Evolutionary conservation across 1,284 basidiomycete species (phyloP), one percentile per base, ranked within the genome.

Genomic region (Fomes fomentarius): DNA sequence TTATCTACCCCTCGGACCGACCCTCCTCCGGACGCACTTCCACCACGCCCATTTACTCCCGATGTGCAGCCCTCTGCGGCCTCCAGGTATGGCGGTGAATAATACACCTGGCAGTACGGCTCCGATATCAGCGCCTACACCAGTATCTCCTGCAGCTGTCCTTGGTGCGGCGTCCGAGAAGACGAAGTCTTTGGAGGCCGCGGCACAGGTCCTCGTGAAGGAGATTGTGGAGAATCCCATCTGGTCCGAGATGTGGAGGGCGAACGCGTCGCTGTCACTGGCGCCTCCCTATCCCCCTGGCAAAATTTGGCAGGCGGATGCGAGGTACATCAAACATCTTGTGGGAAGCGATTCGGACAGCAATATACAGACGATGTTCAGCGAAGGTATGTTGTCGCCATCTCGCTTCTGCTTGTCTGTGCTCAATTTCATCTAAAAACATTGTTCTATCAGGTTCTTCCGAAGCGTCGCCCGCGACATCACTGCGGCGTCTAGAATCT

Each of bases 111-210:
- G 71, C 14, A 69, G 71, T n/a, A 64, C 74, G 10, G 76, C 76
- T 0, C 74, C 78, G 8, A 69, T 72, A 3, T 87, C 84, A 12
- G 88, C 85, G 0, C 89, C 87, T 2, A 91, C 89, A 0, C 89
- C 89, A 1, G 87, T 91, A 3, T 91, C 89, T 0, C 89, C 89
- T 24, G 88, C 85, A 5, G 86, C 87, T 1, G 75, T 77, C 0
- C 67, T 87, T 17, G 85, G 84, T 5, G 78, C 78, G 2, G 74
- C 81, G 1, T 79, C 78, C 1, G 86, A 89, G 65, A 82, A 82
- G 61, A 78, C 78, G 6, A 85, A 82, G 65, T 80, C 79, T 0
- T 71, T 89, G n/a, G 87, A 89, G 66, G 80, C 81, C 0, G 81
- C 82, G 0, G 86, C 82, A 2, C 76, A 76, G 49, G 77, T 79